Evolutionary conservation across 1,284 basidiomycete species (phyloP).

Genomic region (Fomes fomentarius): DNA sequence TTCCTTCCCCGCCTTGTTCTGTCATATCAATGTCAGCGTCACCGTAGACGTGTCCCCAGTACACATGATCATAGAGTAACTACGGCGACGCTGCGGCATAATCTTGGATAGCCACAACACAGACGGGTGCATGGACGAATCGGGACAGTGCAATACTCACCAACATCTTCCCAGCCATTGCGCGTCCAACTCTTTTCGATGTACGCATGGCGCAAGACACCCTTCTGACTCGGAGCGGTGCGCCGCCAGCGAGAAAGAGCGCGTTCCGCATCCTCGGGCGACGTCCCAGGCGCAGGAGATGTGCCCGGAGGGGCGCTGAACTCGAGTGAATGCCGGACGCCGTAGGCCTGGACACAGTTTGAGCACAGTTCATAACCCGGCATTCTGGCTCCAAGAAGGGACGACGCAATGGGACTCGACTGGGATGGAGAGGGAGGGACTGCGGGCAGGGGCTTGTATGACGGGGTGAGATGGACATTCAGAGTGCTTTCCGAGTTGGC

Average conservation of each 20-base stretch:
- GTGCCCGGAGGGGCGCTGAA: slow-evolving; percentile 51
- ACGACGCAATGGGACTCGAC: neutral
- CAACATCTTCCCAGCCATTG: slow-evolving; percentile 83
- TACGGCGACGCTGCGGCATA: slow-evolving; percentile 9
- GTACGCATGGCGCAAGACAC: slow-evolving; percentile 80
- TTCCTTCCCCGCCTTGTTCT: slow-evolving; percentile 73
- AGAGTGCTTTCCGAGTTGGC: slow-evolving; percentile 23
- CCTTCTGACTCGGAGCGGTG: slow-evolving; percentile 68
- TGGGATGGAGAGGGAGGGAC: slow-evolving; percentile 4
- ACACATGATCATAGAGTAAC: too few species aligned
- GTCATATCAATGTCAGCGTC: neutral
- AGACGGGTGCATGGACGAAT: too few species aligned
- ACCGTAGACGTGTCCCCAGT: too few species aligned
- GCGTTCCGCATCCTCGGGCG: slow-evolving; percentile 51
- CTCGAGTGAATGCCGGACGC: slow-evolving; percentile 76
- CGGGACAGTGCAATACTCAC: too few species aligned
- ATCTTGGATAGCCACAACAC: too few species aligned
- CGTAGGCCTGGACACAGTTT: slow-evolving; percentile 75
- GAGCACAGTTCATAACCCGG: slow-evolving; percentile 83
- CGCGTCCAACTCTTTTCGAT: slow-evolving; percentile 84
- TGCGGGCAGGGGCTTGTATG: slow-evolving; percentile 18
- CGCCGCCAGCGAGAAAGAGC: slow-evolving; percentile 59
- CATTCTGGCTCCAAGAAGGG: neutral
- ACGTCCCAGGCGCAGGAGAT: slow-evolving; percentile 45
- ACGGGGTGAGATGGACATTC: neutral